Base-by-base conservation (phyloP, 352 stramenopile genomes). In the Blastocystis sp. region DNA sequence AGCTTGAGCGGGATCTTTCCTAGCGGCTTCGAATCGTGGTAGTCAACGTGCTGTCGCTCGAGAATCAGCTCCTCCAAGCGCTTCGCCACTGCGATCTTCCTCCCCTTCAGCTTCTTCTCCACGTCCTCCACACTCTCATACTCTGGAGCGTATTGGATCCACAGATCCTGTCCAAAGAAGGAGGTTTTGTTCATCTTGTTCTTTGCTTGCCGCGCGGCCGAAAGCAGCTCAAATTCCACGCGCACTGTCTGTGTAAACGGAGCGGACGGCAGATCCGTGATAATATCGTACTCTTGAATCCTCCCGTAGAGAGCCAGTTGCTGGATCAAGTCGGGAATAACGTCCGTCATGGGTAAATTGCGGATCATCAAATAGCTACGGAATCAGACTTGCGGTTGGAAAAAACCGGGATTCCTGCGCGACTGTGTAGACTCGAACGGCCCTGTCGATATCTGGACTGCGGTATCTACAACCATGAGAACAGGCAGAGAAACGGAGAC, bases 151-250 rank as follows among this genome's bases (percentile, higher is more conserved):
- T 84, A 84, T 28, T 84, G 74, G 38, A 84, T 52, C 74, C 74
- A 84, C 23, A 84, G 28, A 67, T 84, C 74, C 60, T 84, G 45
- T 53, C 74, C 74, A 69, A 70, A 84, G 56, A 84, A 84, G 10
- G 74, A 84, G 1, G 74, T 52, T 43, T 84, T 84, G 38, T 84
- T 84, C 56, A 84, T 67, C 56, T 84, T 84, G 74, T 69, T 59
- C 34, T 84, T 84, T 11, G 74, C 74, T 84, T 67, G 56, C 56
- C 74, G 59, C 43, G 74, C 74, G 21, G 74, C 53, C 0, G 74
- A 84, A 53, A 62, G 67, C 45, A 67, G 28, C 66, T 84, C 53
- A 23, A 59, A 84, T 45, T 84, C 69, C 74, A 84, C 74, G 52
- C 74, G 66, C 38, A 84, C 53, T 38, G 52, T 84, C 61, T 84